Conservation (phyloP, 345 rosid species). For the Theobroma cacao region DNA sequence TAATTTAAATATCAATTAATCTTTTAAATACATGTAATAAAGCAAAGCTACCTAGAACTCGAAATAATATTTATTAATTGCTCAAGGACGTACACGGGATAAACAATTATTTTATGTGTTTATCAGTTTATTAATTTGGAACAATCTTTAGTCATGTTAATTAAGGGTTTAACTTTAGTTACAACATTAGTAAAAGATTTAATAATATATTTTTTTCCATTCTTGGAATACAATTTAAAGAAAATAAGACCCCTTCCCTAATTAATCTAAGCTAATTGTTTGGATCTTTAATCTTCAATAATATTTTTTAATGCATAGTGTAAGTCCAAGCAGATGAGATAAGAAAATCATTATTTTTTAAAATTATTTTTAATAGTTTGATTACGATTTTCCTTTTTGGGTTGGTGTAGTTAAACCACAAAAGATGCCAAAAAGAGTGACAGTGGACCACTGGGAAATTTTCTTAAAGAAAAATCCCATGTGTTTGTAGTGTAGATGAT, state of each 20-base stretch:
- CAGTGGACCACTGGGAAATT: constrained; percentile 6
- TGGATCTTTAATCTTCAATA: not conserved
- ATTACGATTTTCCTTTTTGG: not conserved
- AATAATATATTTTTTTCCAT: too few species aligned
- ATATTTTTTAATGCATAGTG: not conserved
- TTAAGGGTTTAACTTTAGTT: too few species aligned
- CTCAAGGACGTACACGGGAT: too few species aligned
- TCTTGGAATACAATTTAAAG: too few species aligned
- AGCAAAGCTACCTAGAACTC: not conserved
- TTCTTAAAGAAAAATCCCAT: constrained; percentile 4
- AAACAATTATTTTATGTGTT: too few species aligned
- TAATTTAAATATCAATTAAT: not conserved
- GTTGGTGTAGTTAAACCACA: constrained; percentile 9
- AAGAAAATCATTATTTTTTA: not conserved
- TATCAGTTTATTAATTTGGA: too few species aligned
- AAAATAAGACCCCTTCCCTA: too few species aligned
- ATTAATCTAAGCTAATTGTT: too few species aligned
- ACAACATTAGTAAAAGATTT: too few species aligned
- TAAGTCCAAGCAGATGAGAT: not conserved
- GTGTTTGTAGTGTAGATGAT: constrained; percentile 2
- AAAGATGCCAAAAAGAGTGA: constrained; percentile 32
- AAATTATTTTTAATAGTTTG: not conserved
- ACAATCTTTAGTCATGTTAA: too few species aligned
- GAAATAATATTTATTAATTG: not conserved
- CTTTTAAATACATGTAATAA: not conserved